Conservation (phyloP, 163 green algal species). For the Scenedesmus sp. region DNA sequence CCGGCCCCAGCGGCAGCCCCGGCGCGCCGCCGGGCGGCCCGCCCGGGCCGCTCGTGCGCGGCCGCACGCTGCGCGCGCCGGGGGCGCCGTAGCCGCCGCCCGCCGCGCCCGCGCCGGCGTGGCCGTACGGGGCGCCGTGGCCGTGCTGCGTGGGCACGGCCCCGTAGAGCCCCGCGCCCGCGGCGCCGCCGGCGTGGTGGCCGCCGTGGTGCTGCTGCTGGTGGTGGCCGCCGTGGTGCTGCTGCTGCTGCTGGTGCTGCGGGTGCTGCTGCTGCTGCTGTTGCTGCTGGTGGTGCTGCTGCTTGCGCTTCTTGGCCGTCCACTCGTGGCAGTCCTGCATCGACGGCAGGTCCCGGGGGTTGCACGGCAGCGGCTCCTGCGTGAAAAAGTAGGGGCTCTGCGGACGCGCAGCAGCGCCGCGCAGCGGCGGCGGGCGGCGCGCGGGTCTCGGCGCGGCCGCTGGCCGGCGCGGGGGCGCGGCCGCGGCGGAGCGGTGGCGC, state of each 20-base stretch:
- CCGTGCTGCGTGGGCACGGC: too few species aligned
- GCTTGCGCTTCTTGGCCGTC: conserved; percentile 78
- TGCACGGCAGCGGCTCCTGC: conserved; percentile 52
- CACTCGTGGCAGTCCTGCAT: conserved; percentile 77
- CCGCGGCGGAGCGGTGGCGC: neutral
- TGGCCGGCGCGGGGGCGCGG: neutral
- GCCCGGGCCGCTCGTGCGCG: conserved; percentile 12
- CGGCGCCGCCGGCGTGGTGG: too few species aligned
- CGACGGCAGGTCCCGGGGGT: conserved; percentile 72
- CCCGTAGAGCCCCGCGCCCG: too few species aligned
- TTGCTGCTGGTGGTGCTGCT: conserved; percentile 46
- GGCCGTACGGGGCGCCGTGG: too few species aligned
- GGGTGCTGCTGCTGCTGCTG: conserved; percentile 37
- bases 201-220: neutral
- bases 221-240: neutral
- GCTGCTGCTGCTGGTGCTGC: neutral
- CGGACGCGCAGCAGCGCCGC: too few species aligned
- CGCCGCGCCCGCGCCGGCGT: neutral
- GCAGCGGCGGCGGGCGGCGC: too few species aligned
- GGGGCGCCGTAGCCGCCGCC: neutral
- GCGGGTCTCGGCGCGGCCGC: neutral
- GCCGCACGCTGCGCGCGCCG: conserved; percentile 10
- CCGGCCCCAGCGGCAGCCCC: too few species aligned
- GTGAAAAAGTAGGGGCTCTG: conserved; percentile 72
- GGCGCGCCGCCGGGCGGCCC: too few species aligned